These are phyloP conservation scores for Chloropicon primus DNA, from an alignment of 139 green algal species.

Conservation along the genomic window DNA sequence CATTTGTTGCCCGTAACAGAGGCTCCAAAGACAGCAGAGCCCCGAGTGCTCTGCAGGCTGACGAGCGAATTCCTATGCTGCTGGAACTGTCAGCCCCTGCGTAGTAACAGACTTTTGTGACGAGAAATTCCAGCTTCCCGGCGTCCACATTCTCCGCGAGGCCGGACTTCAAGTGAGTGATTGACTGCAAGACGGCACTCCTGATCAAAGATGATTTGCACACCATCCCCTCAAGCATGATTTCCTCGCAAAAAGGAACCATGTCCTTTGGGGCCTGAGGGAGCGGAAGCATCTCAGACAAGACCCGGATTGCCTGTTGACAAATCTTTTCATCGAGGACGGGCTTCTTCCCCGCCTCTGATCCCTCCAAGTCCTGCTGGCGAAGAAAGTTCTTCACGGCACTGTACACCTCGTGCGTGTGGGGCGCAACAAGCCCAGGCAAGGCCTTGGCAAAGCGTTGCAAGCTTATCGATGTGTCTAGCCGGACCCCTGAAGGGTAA, in stretches of 20 bases:
- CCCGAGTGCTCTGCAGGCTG: not conserved
- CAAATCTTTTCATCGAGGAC: not conserved
- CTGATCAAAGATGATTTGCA: not conserved
- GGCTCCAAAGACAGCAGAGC: not conserved
- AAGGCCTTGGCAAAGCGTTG: not conserved
- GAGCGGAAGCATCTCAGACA: not conserved
- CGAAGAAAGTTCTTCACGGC: not conserved
- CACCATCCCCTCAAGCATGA: not conserved
- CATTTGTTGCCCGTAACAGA: not conserved
- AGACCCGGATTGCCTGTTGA: not conserved
- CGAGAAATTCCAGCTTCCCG: not conserved
- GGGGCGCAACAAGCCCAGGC: not conserved
- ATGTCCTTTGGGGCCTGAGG: not conserved
- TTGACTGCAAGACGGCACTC: not conserved
- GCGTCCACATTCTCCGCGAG: not conserved
- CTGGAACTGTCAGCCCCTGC: not conserved
- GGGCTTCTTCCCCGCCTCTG: not conserved
- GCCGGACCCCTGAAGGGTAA: not conserved
- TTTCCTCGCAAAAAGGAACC: not conserved
- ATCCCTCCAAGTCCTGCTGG: not conserved
- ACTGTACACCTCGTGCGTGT: not conserved
- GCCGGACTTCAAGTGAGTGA: not conserved
- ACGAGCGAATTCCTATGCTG: not conserved
- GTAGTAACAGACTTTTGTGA: not conserved
- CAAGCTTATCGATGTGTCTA: not conserved